Conservation (phyloP, 2,329 filamentous ascomycete species). For the Stylonectria norvegica region DNA sequence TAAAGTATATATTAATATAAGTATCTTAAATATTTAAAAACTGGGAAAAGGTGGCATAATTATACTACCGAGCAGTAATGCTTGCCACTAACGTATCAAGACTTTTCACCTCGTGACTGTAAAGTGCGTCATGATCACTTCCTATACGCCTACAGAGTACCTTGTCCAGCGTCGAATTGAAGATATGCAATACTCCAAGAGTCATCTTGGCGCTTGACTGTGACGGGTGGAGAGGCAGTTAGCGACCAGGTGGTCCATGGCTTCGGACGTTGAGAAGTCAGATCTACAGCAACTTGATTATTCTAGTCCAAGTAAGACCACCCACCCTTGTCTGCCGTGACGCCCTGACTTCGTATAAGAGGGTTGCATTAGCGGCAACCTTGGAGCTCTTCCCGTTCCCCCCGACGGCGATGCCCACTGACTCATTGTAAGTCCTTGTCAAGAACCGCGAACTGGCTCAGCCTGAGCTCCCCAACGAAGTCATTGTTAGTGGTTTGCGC, state of each 20-base stretch:
- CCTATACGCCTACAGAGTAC: background rate
- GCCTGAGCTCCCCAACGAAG: too few relatives aligned
- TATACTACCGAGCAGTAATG: background rate
- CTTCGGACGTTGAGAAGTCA: slow-evolving; percentile 21
- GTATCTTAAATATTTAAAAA: too few relatives aligned
- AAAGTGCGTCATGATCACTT: background rate
- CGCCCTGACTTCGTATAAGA: slow-evolving; percentile 18
- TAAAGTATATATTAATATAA: too few relatives aligned
- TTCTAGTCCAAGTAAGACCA: too few relatives aligned
- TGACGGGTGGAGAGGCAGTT: background rate
- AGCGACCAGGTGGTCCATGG: slow-evolving; percentile 37
- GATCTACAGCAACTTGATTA: slow-evolving; percentile 6
- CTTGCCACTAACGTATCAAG: background rate
- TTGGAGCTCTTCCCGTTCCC: slow-evolving; percentile 45
- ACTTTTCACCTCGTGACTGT: background rate
- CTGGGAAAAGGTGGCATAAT: too few relatives aligned
- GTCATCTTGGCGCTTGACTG: background rate
- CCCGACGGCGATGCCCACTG: slow-evolving; percentile 43
- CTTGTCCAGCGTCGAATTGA: background rate
- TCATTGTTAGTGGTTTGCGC: too few relatives aligned
- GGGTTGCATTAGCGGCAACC: slow-evolving; percentile 37
- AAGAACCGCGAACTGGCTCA: too few relatives aligned
- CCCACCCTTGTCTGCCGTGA: background rate
- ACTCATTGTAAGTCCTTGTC: slow-evolving; percentile 6
- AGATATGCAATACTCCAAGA: background rate